Conservation (phyloP, 2,329 filamentous ascomycete genomes). For the Parastagonospora avenae region DNA sequence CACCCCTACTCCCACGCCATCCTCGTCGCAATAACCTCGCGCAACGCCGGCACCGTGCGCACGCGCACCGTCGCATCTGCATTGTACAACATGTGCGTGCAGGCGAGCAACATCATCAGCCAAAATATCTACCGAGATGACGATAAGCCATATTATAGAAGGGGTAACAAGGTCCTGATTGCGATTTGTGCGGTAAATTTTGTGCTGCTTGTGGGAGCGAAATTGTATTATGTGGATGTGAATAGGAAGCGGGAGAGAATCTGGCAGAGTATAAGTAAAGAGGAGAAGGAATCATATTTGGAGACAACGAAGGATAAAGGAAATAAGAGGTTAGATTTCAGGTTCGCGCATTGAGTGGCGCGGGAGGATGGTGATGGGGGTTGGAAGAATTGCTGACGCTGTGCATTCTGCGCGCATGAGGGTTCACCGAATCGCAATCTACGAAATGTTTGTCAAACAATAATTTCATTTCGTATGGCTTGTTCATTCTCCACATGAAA, state of each 20-base stretch:
- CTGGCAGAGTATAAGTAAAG: constrained; percentile 41
- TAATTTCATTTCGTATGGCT: too few relatives aligned
- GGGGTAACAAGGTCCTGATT: constrained; percentile 61
- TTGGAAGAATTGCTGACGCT: too few relatives aligned
- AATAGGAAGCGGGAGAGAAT: constrained; percentile 49
- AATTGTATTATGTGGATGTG: constrained; percentile 59
- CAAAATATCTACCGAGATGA: constrained; percentile 59
- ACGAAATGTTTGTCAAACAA: too few relatives aligned
- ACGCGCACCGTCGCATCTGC: constrained; percentile 51
- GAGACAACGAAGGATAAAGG: constrained; percentile 44
- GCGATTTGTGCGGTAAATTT: constrained; percentile 58
- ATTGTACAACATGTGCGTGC: constrained; percentile 51
- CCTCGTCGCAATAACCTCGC: constrained; percentile 50
- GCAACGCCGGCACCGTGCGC: constrained; percentile 51
- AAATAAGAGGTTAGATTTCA: constrained; percentile 44
- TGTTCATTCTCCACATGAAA: too few relatives aligned
- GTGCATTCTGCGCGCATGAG: too few relatives aligned
- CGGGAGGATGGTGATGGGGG: too few relatives aligned
- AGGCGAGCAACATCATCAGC: constrained; percentile 38
- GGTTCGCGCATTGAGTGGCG: constrained; percentile 37
- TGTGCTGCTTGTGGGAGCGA: constrained; percentile 56
- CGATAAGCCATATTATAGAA: constrained; percentile 57
- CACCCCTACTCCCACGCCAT: constrained; percentile 53
- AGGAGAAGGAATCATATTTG: constrained; percentile 44
- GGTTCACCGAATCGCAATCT: too few relatives aligned